These are phyloP conservation scores for Xylaria castorea DNA, from an alignment of 495 filamentous ascomycete species.

Conservation along the genomic window DNA sequence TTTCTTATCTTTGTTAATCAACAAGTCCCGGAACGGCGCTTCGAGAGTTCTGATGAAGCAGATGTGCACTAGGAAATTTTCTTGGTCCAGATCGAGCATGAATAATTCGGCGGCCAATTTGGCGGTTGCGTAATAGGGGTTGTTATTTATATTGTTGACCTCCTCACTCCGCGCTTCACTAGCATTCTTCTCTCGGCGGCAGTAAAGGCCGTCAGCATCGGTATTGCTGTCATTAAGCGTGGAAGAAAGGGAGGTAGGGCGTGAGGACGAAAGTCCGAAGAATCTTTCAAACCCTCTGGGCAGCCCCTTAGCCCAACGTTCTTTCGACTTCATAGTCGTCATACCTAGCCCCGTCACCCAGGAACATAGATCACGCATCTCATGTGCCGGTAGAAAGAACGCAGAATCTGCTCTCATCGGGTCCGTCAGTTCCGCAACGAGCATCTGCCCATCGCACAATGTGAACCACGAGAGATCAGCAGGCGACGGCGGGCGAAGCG, in stretches of 20 bases:
- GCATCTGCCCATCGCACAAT: constrained; percentile 40
- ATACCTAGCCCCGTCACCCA: not conserved
- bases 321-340: not conserved
- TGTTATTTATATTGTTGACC: not conserved
- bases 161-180: not conserved
- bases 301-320: not conserved
- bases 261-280: constrained; percentile 2
- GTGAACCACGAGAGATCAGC: constrained; percentile 46
- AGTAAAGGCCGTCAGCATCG: not conserved
- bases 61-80: constrained; percentile 43
- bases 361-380: not conserved
- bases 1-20: constrained; percentile 47
- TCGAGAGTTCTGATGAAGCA: constrained; percentile 46
- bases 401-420: constrained; percentile 25
- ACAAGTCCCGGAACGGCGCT: constrained; percentile 37
- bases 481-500: constrained; percentile 38
- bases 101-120: constrained; percentile 35
- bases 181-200: not conserved
- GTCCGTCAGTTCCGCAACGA: constrained; percentile 33
- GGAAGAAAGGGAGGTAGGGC: not conserved
- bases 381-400: constrained; percentile 19
- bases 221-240: not conserved
- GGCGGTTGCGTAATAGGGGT: constrained; percentile 25
- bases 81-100: constrained; percentile 33
- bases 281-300: constrained; percentile 7